Conservation (phyloP, 2,329 filamentous ascomycete genomes). For the Pseudogymnoascus sp. region DNA sequence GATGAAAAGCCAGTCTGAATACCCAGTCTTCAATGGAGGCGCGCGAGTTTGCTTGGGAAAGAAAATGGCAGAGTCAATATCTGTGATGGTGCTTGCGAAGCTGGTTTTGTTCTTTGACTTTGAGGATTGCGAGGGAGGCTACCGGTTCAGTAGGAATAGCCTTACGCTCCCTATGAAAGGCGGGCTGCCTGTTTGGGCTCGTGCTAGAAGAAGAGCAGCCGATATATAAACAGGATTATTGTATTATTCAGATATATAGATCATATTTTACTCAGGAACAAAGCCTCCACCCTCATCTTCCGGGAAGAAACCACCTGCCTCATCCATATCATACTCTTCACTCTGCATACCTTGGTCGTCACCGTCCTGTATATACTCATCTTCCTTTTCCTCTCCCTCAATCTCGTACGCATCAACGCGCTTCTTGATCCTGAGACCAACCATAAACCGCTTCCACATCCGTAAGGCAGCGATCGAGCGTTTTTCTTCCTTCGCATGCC, state of each 20-base stretch:
- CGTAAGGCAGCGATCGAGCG: constrained; percentile 52
- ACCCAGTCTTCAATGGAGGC: constrained; percentile 57
- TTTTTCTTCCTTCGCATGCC: constrained; percentile 54
- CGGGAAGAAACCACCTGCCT: constrained; percentile 36
- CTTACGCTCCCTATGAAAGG: constrained; percentile 56
- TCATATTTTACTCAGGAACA: constrained; percentile 7
- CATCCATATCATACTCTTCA: constrained; percentile 35
- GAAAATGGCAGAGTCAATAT: constrained; percentile 55
- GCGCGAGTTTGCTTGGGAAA: constrained; percentile 52
- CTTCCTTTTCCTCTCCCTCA: constrained; percentile 32
- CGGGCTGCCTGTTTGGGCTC: constrained; percentile 37
- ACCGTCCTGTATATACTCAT: constrained; percentile 19
- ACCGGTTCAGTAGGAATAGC: constrained; percentile 48
- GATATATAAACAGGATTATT: not conserved
- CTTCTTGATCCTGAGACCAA: constrained; percentile 50
- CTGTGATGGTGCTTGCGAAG: constrained; percentile 45
- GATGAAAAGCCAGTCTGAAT: constrained; percentile 43
- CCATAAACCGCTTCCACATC: constrained; percentile 68
- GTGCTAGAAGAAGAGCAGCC: not conserved
- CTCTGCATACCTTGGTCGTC: constrained; percentile 33
- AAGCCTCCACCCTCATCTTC: constrained; percentile 20
- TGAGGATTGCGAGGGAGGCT: constrained; percentile 31
- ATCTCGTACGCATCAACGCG: constrained; percentile 23
- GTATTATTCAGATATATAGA: not conserved
- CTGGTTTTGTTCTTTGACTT: constrained; percentile 45